phyloP scores from a whole-genome alignment of 768 basidiomycete species.

The Solioccasus polychromus region DNA sequence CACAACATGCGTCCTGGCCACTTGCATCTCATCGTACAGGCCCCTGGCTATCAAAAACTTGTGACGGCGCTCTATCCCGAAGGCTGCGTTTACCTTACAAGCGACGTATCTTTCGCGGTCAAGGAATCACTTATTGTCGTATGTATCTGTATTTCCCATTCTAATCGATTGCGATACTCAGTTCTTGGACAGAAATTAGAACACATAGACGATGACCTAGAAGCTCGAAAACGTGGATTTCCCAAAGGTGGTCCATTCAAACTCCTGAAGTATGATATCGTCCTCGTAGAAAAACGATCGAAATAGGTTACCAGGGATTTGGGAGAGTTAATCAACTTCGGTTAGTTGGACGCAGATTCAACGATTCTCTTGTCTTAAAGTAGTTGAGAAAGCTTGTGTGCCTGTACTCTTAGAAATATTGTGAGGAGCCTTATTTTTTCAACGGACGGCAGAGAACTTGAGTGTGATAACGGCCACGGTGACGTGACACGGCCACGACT shows the following conservation, averaged over 20 bases:
- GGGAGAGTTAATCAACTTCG: too few relatives aligned
- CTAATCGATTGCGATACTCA: not conserved
- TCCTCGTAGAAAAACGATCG: constrained; percentile 43
- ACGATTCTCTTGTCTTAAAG: too few relatives aligned
- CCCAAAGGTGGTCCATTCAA: constrained; percentile 45
- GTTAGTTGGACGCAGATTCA: too few relatives aligned
- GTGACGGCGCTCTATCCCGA: constrained; percentile 74
- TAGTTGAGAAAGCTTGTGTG: too few relatives aligned
- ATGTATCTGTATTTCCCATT: constrained; percentile 45
- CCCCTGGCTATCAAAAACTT: constrained; percentile 70
- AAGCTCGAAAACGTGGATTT: constrained; percentile 53
- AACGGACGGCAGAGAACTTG: too few relatives aligned
- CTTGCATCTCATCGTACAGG: constrained; percentile 70
- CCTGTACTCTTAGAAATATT: too few relatives aligned
- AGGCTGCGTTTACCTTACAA: constrained; percentile 61
- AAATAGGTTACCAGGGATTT: constrained; percentile 13
- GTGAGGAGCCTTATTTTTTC: too few relatives aligned
- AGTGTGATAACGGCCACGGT: too few relatives aligned
- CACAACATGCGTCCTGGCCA: constrained; percentile 82
- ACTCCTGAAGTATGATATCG: constrained; percentile 44
- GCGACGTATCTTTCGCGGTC: constrained; percentile 81
- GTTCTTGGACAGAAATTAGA: constrained; percentile 51
- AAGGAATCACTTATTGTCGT: constrained; percentile 77
- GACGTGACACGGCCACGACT: too few relatives aligned
- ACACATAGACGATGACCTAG: constrained; percentile 49